Percentiles rank a stretch among this genome's conserved stretches.
Conservation (phyloP, 441 rosid species). For the Pelargonium citronellum region DNA sequence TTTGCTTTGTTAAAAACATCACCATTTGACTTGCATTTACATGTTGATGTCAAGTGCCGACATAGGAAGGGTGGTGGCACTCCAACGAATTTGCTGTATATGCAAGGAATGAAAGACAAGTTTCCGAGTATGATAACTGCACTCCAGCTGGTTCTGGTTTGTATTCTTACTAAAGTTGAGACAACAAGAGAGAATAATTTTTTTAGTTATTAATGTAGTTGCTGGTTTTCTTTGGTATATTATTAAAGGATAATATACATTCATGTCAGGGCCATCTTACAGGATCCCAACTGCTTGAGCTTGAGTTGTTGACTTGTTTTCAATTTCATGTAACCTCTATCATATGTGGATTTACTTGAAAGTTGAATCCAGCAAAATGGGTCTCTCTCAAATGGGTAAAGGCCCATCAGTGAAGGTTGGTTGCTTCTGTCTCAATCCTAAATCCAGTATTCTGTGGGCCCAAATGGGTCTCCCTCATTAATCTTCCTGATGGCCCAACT, state of each 20-base stretch:
- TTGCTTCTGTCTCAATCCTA: not conserved
- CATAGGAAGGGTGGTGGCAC: slow-evolving; percentile 4
- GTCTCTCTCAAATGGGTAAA: slow-evolving; percentile 1
- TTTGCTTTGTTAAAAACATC: slow-evolving; percentile 1
- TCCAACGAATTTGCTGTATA: not conserved
- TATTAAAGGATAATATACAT: too few species aligned
- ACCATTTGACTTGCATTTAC: not conserved
- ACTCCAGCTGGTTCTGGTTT: slow-evolving; percentile 10
- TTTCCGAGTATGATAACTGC: not conserved
- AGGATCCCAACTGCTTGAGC: not conserved
- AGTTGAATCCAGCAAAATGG: slow-evolving; percentile 10
- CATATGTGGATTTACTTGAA: not conserved
- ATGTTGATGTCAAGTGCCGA: not conserved
- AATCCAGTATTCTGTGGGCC: slow-evolving; percentile 4
- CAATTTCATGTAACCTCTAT: not conserved
- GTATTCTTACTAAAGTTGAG: not conserved
- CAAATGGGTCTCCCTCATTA: not conserved
- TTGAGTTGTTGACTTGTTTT: not conserved
- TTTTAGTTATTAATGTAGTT: too few species aligned
- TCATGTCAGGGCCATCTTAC: not conserved
- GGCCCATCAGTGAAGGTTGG: not conserved
- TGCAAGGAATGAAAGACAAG: slow-evolving; percentile 2
- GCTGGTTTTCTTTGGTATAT: too few species aligned
- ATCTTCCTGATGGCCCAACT: slow-evolving; percentile 3
- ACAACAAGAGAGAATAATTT: too few species aligned